Evolutionary conservation across 2,329 filamentous ascomycete genomes (phyloP).

Genomic region (Pestalotiopsis sp.): DNA sequence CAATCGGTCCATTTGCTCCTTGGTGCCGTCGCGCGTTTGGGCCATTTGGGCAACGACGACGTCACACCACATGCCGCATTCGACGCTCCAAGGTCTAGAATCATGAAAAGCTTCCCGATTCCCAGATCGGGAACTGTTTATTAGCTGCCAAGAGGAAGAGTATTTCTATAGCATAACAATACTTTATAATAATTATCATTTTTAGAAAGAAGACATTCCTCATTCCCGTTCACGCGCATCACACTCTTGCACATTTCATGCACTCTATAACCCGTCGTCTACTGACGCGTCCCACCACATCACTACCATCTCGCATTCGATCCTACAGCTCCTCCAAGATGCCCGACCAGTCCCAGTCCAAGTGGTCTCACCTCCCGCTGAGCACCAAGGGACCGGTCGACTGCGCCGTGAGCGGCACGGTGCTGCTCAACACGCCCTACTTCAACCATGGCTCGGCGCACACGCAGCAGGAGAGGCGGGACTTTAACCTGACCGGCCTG

Average conservation of each 20-base stretch:
- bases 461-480: conserved; percentile 64
- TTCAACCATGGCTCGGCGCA: conserved; percentile 89
- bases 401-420: conserved; percentile 50
- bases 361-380: conserved; percentile 48
- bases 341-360: conserved; percentile 29
- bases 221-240: neutral
- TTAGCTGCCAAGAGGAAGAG: neutral
- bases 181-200: neutral
- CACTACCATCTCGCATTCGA: neutral
- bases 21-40: neutral
- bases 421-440: conserved; percentile 64
- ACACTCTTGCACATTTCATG: neutral
- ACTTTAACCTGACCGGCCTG: conserved; percentile 72
- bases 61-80: conserved; percentile 4
- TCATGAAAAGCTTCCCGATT: neutral
- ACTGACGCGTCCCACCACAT: neutral
- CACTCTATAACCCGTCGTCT: neutral
- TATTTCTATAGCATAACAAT: neutral
- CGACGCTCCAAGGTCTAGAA: neutral
- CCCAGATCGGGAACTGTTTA: neutral
- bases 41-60: conserved; percentile 1
- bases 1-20: conserved; percentile 9
- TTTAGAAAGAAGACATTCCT: neutral
- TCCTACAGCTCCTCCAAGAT: conserved; percentile 24
- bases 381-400: conserved; percentile 49